phyloP scores from a whole-genome alignment of 805 yeast species.

The Suhomyces pyralidae region DNA sequence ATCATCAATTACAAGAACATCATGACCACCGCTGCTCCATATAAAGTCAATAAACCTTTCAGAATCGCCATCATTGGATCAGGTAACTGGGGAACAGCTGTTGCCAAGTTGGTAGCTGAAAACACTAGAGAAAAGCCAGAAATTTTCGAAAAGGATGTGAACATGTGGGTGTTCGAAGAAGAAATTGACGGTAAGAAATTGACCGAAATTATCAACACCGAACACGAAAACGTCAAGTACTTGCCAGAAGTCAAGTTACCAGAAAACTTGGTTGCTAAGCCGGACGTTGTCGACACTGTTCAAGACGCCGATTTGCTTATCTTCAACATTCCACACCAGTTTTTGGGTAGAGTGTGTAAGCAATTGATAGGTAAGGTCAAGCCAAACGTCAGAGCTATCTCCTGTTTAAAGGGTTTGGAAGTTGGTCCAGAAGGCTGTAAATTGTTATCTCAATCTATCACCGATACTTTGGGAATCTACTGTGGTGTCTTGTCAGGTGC shows the following conservation, averaged over 20 bases:
- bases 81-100: constrained; percentile 98
- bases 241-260: constrained; percentile 89
- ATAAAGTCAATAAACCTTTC: constrained; percentile 34
- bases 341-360: constrained; percentile 70
- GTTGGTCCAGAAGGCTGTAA: constrained; percentile 83
- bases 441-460: constrained; percentile 73
- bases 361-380: constrained; percentile 76
- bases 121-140: constrained; percentile 70
- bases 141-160: constrained; percentile 68
- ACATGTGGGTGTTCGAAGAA: constrained; percentile 98
- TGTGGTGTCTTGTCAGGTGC: constrained; percentile 99
- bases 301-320: constrained; percentile 80
- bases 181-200: constrained; percentile 69
- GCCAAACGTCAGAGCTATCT: constrained; percentile 77
- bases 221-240: constrained; percentile 93
- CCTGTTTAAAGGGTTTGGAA: constrained; percentile 94
- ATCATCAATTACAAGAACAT: neutral
- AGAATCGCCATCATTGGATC: constrained; percentile 66
- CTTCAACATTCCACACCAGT: constrained; percentile 97
- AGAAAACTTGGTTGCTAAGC: constrained; percentile 80
- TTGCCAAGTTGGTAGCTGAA: constrained; percentile 93
- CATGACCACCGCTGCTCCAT: constrained; percentile 27
- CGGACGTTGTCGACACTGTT: constrained; percentile 74
- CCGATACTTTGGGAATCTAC: constrained; percentile 75
- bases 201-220: constrained; percentile 85